Percentiles rank a stretch among this genome's conserved stretches.
Evolutionary conservation across 2,329 filamentous ascomycete genomes (phyloP).

Genomic region (Camillea tinctor): DNA sequence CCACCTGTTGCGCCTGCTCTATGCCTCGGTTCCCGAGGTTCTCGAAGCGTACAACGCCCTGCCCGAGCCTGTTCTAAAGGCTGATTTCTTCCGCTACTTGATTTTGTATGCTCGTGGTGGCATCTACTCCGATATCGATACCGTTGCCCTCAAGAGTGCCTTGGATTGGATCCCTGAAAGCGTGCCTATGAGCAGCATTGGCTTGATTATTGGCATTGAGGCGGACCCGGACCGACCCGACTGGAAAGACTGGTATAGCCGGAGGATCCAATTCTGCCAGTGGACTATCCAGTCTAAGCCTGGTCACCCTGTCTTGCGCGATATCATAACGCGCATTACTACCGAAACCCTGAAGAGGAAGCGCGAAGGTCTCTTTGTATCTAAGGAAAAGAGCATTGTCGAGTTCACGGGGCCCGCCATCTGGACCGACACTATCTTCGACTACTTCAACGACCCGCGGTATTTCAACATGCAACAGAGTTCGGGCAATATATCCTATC

Average conservation of each 20-base stretch:
- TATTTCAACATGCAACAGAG: constrained; percentile 80
- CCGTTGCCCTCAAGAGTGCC: constrained; percentile 77
- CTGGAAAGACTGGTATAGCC: constrained; percentile 94
- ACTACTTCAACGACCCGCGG: constrained; percentile 87
- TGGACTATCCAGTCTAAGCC: constrained; percentile 98
- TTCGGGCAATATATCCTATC: constrained; percentile 74
- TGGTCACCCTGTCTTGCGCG: constrained; percentile 85
- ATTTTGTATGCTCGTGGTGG: constrained; percentile 61
- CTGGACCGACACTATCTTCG: constrained; percentile 91
- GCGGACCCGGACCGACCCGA: constrained; percentile 91
- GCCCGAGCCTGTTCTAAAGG: constrained; percentile 73
- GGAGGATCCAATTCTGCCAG: constrained; percentile 96
- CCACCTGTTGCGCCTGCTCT: constrained; percentile 81
- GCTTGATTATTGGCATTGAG: constrained; percentile 91
- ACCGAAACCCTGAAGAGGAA: constrained; percentile 76
- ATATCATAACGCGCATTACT: constrained; percentile 84
- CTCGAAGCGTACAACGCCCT: constrained; percentile 73
- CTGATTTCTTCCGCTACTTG: constrained; percentile 76
- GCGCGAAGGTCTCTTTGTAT: constrained; percentile 47
- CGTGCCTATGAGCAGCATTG: constrained; percentile 75
- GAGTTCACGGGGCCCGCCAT: constrained; percentile 92
- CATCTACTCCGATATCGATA: constrained; percentile 91
- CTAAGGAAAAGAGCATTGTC: constrained; percentile 72
- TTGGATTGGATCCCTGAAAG: constrained; percentile 81
- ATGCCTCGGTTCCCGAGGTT: constrained; percentile 77